phyloP scores from a whole-genome alignment of 768 basidiomycete genomes.

The Lactarius evosmus region DNA sequence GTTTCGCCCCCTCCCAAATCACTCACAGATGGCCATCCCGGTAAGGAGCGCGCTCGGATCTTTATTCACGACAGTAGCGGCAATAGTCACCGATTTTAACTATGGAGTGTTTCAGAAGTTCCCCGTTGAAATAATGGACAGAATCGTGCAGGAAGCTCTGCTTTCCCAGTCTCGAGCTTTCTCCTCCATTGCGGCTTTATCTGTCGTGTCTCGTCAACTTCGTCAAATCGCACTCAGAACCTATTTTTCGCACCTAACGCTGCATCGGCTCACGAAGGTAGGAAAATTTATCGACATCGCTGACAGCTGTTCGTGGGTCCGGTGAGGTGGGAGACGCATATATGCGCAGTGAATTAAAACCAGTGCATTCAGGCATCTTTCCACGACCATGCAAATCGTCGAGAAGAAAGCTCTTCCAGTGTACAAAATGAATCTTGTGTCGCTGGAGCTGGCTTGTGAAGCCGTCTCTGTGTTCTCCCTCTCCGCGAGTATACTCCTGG shows the following conservation, averaged over 20 bases:
- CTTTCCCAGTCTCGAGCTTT: constrained; percentile 26
- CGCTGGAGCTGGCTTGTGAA: constrained; percentile 27
- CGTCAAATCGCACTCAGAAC: constrained; percentile 33
- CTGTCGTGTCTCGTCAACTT: constrained; percentile 32
- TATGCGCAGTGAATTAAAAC: constrained; percentile 21
- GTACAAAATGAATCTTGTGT: constrained; percentile 13
- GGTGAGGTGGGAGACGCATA: constrained; percentile 29
- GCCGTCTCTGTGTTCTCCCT: constrained; percentile 21
- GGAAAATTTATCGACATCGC: constrained; percentile 25
- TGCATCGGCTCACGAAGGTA: constrained; percentile 25
- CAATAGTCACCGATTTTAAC: background rate
- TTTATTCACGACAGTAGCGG: background rate
- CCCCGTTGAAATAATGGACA: constrained; percentile 33
- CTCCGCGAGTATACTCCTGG: constrained; percentile 23
- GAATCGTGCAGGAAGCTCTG: constrained; percentile 29
- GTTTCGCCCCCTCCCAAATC: background rate
- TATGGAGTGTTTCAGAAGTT: background rate
- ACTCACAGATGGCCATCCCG: background rate
- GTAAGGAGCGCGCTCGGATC: background rate
- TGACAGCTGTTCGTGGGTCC: constrained; percentile 31
- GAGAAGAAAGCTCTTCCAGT: constrained; percentile 15
- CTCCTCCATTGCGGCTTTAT: constrained; percentile 30
- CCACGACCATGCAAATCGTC: constrained; percentile 24
- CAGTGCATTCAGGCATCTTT: constrained; percentile 19
- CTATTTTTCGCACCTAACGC: constrained; percentile 31